Evolutionary conservation across 2,329 filamentous ascomycete genomes (phyloP).

Genomic region (Colletotrichum gigasporum): DNA sequence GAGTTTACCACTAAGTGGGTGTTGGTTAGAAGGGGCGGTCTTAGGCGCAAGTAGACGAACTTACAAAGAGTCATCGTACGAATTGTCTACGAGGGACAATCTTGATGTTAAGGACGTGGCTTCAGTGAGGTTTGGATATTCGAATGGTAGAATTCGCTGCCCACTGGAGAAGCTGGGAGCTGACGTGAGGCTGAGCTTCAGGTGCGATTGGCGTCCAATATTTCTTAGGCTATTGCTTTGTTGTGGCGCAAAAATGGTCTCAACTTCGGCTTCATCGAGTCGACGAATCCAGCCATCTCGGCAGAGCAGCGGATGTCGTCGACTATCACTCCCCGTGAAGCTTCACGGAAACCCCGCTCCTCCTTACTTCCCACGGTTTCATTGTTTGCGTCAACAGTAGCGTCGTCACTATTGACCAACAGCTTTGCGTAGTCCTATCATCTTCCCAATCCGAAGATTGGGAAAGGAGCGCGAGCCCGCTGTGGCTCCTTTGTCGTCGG

Average conservation of each 20-base stretch:
- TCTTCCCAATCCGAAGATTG: too few species aligned
- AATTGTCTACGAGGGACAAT: too few species aligned
- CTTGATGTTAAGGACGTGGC: too few species aligned
- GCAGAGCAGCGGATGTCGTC: neutral
- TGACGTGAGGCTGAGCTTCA: too few species aligned
- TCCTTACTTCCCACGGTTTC: neutral
- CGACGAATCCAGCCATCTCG: neutral
- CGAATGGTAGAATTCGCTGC: too few species aligned
- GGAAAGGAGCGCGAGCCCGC: neutral
- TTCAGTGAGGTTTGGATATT: too few species aligned
- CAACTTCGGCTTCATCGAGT: neutral
- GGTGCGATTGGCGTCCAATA: too few species aligned
- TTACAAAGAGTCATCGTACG: too few species aligned
- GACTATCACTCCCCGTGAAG: neutral
- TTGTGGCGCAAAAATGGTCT: neutral
- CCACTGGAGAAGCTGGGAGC: too few species aligned
- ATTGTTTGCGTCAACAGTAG: neutral
- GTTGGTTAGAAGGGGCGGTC: neutral
- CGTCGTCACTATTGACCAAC: neutral
- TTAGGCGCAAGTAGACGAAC: neutral
- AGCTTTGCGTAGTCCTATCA: neutral
- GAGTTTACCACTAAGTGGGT: neutral
- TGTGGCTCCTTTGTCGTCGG: slow-evolving; percentile 6
- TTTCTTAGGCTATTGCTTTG: neutral
- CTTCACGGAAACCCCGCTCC: neutral